phyloP scores from a whole-genome alignment of 2,329 filamentous ascomycete genomes.

The Pseudomassariella vexata region DNA sequence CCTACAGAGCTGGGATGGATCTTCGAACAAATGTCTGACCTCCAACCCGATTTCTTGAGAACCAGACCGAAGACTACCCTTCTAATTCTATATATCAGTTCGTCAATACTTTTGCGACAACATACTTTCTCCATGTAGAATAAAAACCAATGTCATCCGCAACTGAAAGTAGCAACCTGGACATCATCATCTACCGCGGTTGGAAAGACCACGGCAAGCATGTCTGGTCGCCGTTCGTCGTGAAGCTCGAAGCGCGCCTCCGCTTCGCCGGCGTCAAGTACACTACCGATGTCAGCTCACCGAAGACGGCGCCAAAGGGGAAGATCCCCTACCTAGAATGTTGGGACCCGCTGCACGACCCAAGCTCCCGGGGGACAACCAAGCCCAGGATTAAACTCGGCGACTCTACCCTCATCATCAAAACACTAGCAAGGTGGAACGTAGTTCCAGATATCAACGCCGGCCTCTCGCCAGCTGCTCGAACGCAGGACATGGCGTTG shows the following conservation, averaged over 20 bases:
- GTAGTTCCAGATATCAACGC: conserved; percentile 43
- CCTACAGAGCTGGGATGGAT: no score
- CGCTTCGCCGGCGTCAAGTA: conserved; percentile 47
- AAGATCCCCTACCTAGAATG: conserved; percentile 55
- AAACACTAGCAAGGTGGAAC: conserved; percentile 33
- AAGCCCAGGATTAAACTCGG: conserved; percentile 24
- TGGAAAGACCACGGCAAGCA: conserved; percentile 33
- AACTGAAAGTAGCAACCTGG: conserved; percentile 1
- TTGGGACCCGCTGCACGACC: conserved; percentile 1
- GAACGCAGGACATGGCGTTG: conserved; percentile 44
- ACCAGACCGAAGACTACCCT: no score
- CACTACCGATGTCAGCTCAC: conserved; percentile 35
- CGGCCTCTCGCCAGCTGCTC: conserved; percentile 28
- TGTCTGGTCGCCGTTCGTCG: conserved; percentile 57
- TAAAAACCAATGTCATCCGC: conserved; percentile 3
- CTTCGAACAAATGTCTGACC: no score
- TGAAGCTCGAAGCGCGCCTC: conserved; percentile 56
- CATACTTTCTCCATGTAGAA: no score
- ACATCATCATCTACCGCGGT: conserved; percentile 44
- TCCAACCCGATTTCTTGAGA: no score
- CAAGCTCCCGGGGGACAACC: not conserved
- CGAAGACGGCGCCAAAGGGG: conserved; percentile 41
- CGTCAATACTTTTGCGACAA: no score
- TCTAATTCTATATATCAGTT: no score
- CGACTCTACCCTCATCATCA: conserved; percentile 52